A percentile compares a stretch with the other conserved stretches of the same genome.
These are phyloP conservation scores for Mycosarcoma maydis DNA, from an alignment of 1,284 basidiomycete species.

Conservation along the genomic window DNA sequence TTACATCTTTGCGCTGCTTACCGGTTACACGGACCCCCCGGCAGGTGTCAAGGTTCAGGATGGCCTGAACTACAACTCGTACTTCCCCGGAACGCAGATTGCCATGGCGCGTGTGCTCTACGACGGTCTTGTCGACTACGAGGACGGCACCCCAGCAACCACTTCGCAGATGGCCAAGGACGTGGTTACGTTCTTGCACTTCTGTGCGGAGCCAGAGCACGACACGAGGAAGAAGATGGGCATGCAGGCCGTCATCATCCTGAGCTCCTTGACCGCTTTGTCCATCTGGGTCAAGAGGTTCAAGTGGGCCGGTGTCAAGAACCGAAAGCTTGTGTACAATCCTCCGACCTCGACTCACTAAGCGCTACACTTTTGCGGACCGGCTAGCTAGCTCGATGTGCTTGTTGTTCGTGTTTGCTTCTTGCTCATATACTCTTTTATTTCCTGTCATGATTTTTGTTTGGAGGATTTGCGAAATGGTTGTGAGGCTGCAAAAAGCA, in stretches of 20 bases:
- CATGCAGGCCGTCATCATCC: conserved; percentile 69
- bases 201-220: conserved; percentile 87
- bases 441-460: too few relatives aligned
- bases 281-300: conserved; percentile 61
- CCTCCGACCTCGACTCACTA: conserved; percentile 46
- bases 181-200: conserved; percentile 85
- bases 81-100: conserved; percentile 75
- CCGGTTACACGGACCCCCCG: conserved; percentile 95
- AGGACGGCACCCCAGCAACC: conserved; percentile 86
- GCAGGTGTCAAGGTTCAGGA: conserved; percentile 93
- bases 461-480: too few relatives aligned
- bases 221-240: conserved; percentile 97
- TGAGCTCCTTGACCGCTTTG: conserved; percentile 54
- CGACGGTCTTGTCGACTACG: conserved; percentile 73
- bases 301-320: conserved; percentile 63
- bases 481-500: too few relatives aligned
- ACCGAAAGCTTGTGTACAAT: conserved; percentile 61
- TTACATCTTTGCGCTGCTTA: conserved; percentile 95
- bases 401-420: not conserved
- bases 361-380: not conserved
- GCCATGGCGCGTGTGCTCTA: conserved; percentile 98
- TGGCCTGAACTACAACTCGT: conserved; percentile 67
- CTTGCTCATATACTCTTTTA: not conserved
- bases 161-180: conserved; percentile 99
- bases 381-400: too few relatives aligned